Evolutionary conservation across 164 flowering plant species (phyloP), one percentile per base, ranked within the genome.

Genomic region (Protea cynaroides): DNA sequence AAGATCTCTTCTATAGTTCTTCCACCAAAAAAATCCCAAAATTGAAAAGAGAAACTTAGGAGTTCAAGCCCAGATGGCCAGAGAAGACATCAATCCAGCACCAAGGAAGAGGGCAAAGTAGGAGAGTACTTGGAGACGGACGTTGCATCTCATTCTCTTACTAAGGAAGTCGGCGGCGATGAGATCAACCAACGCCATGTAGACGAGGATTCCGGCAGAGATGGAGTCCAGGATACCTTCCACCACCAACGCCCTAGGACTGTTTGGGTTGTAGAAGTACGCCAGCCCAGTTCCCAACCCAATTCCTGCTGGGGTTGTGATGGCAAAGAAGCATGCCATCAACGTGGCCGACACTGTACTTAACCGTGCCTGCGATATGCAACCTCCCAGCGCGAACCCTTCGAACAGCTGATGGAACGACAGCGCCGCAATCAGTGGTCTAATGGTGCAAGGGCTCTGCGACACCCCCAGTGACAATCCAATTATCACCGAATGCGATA

Each of bases 391-490:
- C 0, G 98, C 98, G 64, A 93, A 93, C 1, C 98, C 97, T 79
- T 93, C 98, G 47, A 93, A 93, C 81, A 93, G 91, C 64, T 93
- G 98, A 61, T 93, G 98, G 81, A 90, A 90, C 12, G 96, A 86
- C 15, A 93, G 64, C 2, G 98, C 98, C 8, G 83, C 97, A 0
- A 93, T 83, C 18, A 93, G 70, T 21, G 97, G 97, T 51, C 91
- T 73, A 50, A 93, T 84, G 1, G 93, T 85, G 69, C 97, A 93
- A 3, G 98, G 95, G 68, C 91, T 93, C 54, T 86, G 84, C 1
- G 97, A 90, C n/a, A 91, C 98, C 58, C 98, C 98, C 0, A 93
- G 78, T 0, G 98, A 90, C 13, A 93, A 69, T 18, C 98, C 98
- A 0, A 91, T 93, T 1, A 93, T 86, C 11, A 89, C 84, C 0